Evolutionary conservation across 2,329 filamentous ascomycete genomes (phyloP).

Genomic region (Didymella lethalis): DNA sequence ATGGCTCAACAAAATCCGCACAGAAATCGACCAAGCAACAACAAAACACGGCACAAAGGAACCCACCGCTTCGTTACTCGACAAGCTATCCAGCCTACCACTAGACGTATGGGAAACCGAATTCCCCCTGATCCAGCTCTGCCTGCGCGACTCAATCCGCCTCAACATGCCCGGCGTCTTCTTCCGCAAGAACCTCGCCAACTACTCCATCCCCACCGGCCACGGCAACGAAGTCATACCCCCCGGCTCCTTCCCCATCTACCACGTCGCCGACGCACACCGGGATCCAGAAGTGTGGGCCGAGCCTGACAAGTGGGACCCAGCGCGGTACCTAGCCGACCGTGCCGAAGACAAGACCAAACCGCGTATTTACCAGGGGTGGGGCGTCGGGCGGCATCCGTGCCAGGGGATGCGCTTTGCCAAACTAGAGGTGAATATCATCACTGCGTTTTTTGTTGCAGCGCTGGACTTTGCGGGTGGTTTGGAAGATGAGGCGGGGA

Average conservation of each 20-base stretch:
- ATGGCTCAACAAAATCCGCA: neutral
- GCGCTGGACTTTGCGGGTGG: neutral
- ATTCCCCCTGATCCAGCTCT: neutral
- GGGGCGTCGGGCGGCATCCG: neutral
- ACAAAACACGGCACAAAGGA: neutral
- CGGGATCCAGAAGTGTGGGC: neutral
- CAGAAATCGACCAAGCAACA: neutral
- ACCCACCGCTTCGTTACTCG: neutral
- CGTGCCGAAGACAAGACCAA: neutral
- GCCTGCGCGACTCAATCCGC: neutral
- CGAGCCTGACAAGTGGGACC: neutral
- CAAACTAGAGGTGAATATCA: neutral
- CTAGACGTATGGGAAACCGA: neutral
- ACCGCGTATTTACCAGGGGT: neutral
- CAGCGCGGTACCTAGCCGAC: neutral
- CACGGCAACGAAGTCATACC: neutral
- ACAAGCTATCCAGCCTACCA: neutral
- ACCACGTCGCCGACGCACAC: neutral
- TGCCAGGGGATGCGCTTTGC: neutral
- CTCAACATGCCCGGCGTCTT: neutral
- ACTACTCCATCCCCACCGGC: neutral
- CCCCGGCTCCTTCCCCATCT: neutral
- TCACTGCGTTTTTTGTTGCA: neutral
- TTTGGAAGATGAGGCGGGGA: neutral
- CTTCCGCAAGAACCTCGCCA: neutral